phyloP scores from a whole-genome alignment of 352 stramenopile species.

The Globisporangium canariense region DNA sequence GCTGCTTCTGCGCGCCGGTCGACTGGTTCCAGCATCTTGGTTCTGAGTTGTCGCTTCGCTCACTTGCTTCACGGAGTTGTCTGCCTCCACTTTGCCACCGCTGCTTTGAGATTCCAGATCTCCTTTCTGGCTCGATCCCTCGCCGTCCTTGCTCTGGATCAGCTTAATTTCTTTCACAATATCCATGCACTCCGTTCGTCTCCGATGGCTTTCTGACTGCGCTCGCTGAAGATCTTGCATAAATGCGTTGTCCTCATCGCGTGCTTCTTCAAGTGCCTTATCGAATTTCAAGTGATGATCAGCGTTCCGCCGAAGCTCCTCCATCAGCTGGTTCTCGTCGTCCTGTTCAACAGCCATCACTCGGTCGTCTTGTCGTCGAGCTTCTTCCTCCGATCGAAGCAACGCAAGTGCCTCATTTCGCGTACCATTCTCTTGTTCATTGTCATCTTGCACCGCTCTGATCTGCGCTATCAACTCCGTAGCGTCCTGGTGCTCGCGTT shows the following conservation, averaged over 20 bases:
- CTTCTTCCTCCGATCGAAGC: conserved; percentile 1
- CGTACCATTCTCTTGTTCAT: neutral
- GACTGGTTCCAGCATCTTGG: neutral
- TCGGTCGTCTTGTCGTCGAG: neutral
- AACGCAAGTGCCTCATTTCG: neutral
- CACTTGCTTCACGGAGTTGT: neutral
- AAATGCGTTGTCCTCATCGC: neutral
- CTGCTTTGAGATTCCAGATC: neutral
- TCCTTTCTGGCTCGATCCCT: neutral
- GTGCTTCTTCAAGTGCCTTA: neutral
- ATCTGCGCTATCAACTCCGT: neutral
- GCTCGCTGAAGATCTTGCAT: neutral
- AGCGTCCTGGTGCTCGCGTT: neutral
- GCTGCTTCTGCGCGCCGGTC: neutral
- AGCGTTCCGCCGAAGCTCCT: neutral
- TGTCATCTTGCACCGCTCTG: neutral
- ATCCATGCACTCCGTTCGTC: neutral
- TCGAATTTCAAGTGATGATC: neutral
- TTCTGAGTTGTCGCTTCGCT: neutral
- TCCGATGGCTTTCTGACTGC: neutral
- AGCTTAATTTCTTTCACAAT: neutral
- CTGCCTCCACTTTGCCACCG: neutral
- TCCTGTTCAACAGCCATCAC: neutral
- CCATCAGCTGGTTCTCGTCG: neutral
- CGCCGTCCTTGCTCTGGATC: neutral